phyloP scores from a whole-genome alignment of 139 green algal species.

The Chlorella sp. region DNA sequence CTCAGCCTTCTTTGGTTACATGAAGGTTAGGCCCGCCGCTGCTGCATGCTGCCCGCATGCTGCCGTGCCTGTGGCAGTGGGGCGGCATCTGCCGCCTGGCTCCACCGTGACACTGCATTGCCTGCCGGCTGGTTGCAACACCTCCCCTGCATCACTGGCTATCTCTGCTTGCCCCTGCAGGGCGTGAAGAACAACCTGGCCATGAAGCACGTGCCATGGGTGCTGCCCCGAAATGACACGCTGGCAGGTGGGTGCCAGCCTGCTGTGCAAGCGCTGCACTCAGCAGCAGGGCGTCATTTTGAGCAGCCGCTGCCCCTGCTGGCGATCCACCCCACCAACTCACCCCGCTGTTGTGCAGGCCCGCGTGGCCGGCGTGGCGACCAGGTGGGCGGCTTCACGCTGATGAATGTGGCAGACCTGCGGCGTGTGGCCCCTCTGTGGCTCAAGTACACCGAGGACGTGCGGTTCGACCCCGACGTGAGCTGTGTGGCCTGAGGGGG shows the following conservation, averaged over 20 bases:
- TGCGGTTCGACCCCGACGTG: conserved; percentile 54
- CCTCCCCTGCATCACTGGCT: too few species aligned
- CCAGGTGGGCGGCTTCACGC: conserved; percentile 84
- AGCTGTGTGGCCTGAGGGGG: background rate
- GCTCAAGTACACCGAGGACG: conserved; percentile 79
- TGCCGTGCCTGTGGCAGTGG: too few species aligned
- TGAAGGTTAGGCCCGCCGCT: too few species aligned
- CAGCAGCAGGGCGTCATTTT: too few species aligned
- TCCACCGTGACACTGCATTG: too few species aligned
- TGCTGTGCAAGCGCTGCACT: too few species aligned
- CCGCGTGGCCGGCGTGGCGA: conserved; percentile 54
- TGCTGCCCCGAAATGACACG: conserved; percentile 74
- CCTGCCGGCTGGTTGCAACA: background rate
- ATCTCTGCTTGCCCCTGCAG: conserved; percentile 53
- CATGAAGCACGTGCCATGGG: conserved; percentile 60
- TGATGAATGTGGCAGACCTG: conserved; percentile 85
- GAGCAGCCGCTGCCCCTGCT: too few species aligned
- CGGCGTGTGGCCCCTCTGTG: conserved; percentile 78
- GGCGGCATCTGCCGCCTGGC: too few species aligned
- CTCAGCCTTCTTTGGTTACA: conserved; percentile 46
- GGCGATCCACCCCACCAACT: too few species aligned
- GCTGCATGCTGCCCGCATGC: too few species aligned
- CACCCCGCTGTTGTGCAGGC: background rate
- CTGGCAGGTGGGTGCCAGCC: conserved; percentile 36
- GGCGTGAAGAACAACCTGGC: conserved; percentile 59